Evolutionary conservation across 306 rosid genomes (phyloP), one percentile per base, ranked within the genome.

Genomic region (Malus sylvestris): DNA sequence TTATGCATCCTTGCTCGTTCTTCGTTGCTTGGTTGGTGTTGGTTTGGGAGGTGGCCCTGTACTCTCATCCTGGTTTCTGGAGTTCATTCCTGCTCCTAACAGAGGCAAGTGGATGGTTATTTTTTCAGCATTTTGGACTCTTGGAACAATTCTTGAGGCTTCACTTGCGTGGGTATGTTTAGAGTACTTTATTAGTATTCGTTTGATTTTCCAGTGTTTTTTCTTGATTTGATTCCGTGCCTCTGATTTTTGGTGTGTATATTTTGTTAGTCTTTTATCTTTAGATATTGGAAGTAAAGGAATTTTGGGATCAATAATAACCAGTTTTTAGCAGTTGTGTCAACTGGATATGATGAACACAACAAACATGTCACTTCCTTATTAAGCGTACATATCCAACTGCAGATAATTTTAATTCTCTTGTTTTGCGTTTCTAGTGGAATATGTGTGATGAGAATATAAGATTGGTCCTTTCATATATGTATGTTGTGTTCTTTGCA

Each of bases 31-130:
- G 61, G 99, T 95, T 65, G 99, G 99, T 67, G 23, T 95, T 86
- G 99, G 99, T 73, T 81, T 95, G 96, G 99, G 99, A 72, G 99
- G 99, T 67, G 96, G 93, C 72, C 98, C 92, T 62, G 98, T 92
- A 30, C 91, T 90, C 69, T 86, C 92, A 38, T 92, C 97, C 53
- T 92, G 96, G 97, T 92, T 92, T 86, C 85, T 95, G 61, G 97
- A 95, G 87, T 92, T 92, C 84, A 96, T 95, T 85, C 97, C 97
- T 53, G 90, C 97, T 67, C 93, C 97, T 63, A 87, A 80, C 76
- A 88, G 99, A 88, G 99, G 99, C 71, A 88, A 92, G 64, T 95
- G 99, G 99, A 95, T 95, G 99, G 97, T 92, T 85, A 72, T 88
- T 76, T 95, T 92, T 89, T 88, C 96, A 67, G 93, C 88, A 20